Evolutionary conservation across 805 yeast genomes (phyloP).

Genomic region (Starmerella riodocensis): DNA sequence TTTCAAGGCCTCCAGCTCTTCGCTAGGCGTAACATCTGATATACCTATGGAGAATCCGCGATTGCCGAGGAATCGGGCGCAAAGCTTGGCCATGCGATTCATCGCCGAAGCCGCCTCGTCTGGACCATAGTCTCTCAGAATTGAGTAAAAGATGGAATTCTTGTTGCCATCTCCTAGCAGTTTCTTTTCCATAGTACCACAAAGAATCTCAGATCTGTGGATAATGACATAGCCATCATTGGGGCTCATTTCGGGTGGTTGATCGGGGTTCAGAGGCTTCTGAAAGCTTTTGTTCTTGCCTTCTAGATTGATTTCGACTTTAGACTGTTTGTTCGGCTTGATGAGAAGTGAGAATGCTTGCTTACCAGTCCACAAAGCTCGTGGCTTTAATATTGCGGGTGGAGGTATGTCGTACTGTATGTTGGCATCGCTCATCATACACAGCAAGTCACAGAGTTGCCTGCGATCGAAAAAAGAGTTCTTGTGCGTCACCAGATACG

Average conservation of each 20-base stretch:
- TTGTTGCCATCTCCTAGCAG: conserved; percentile 96
- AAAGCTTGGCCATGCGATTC: conserved; percentile 98
- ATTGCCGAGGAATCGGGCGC: conserved; percentile 89
- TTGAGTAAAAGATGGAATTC: conserved; percentile 89
- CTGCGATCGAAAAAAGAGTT: conserved; percentile 89
- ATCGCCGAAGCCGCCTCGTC: conserved; percentile 88
- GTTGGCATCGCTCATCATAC: conserved; percentile 93
- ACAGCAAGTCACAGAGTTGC: conserved; percentile 61
- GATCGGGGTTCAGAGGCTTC: conserved; percentile 54
- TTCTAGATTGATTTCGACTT: conserved; percentile 78
- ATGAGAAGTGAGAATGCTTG: conserved; percentile 83
- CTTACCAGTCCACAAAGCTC: conserved; percentile 90
- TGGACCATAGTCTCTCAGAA: conserved; percentile 92
- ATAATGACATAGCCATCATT: conserved; percentile 91
- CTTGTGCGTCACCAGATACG: conserved; percentile 81
- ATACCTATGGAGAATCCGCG: conserved; percentile 97
- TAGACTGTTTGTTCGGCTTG: conserved; percentile 61
- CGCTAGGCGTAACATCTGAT: conserved; percentile 90
- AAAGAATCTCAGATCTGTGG: conserved; percentile 72
- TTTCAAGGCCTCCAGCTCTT: conserved; percentile 57
- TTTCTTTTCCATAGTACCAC: conserved; percentile 96
- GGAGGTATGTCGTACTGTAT: conserved; percentile 87
- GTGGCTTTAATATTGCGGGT: conserved; percentile 85
- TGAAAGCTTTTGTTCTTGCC: conserved; percentile 84
- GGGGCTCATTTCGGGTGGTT: conserved; percentile 87